Evolutionary conservation across 768 basidiomycete species (phyloP).

Genomic region (Trametes gibbosa): DNA sequence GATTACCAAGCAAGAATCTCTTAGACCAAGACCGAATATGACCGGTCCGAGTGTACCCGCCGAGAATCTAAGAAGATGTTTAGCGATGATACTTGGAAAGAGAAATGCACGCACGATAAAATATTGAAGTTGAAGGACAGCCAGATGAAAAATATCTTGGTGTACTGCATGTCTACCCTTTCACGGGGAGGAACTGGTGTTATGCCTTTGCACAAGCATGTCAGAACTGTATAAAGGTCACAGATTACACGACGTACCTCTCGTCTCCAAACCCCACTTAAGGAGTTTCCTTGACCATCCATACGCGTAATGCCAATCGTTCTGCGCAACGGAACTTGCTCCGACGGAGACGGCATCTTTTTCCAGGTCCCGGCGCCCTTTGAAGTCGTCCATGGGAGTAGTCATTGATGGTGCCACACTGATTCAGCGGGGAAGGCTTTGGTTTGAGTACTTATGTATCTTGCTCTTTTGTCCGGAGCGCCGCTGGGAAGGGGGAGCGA

Average conservation of each 20-base stretch:
- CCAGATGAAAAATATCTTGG: conserved; percentile 43
- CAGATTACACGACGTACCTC: conserved; percentile 24
- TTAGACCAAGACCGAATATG: conserved; percentile 40
- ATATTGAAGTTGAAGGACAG: conserved; percentile 41
- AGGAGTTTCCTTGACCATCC: conserved; percentile 24
- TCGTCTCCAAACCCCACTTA: conserved; percentile 32
- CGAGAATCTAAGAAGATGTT: conserved; percentile 35
- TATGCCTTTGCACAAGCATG: conserved; percentile 28
- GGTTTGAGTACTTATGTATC: no score
- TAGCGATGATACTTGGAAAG: not conserved
- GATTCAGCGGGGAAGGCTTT: not conserved
- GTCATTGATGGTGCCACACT: no score
- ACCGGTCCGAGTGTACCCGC: conserved; percentile 47
- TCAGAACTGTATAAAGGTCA: not conserved
- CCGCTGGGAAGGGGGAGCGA: not conserved
- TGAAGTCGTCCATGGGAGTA: not conserved
- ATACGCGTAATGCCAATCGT: conserved; percentile 15
- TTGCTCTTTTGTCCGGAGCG: not conserved
- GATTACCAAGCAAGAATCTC: conserved; percentile 45
- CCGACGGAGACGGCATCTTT: conserved; percentile 13
- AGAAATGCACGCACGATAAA: conserved; percentile 30
- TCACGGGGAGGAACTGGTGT: conserved; percentile 33
- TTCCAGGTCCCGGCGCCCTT: conserved; percentile 4
- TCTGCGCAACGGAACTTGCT: conserved; percentile 5
- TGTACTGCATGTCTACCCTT: conserved; percentile 38